These are phyloP conservation scores for Capsicum chinense DNA, from an alignment of 257 asterid species.

Conservation along the genomic window DNA sequence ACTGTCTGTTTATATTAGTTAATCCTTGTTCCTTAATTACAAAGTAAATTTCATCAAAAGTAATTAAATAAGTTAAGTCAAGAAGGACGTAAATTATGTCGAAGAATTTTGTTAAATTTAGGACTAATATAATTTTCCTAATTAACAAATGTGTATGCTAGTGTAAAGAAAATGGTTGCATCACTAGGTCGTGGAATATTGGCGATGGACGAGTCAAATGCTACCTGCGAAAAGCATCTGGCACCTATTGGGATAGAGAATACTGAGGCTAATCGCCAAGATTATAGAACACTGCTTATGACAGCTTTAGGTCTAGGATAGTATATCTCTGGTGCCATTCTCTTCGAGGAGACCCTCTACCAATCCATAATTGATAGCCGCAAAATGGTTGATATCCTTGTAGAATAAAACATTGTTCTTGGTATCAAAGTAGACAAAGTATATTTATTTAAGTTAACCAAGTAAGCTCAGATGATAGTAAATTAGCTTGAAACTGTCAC, in stretches of 20 bases:
- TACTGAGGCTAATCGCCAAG: constrained; percentile 3
- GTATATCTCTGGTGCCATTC: neutral
- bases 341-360: constrained; percentile 11
- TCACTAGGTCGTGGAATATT: constrained; percentile 41
- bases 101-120: neutral
- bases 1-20: no score
- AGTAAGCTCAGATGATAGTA: no score
- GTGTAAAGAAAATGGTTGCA: constrained; percentile 35
- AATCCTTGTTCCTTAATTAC: no score
- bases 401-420: constrained; percentile 37
- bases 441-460: neutral
- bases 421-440: constrained; percentile 38
- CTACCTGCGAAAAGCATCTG: neutral
- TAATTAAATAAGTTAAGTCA: neutral
- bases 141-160: neutral
- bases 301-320: constrained; percentile 32
- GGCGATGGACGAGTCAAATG: constrained; percentile 32
- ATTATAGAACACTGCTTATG: constrained; percentile 35
- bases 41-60: neutral
- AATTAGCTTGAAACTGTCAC: no score
- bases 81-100: neutral
- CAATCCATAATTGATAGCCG: constrained; percentile 28
- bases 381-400: constrained; percentile 37
- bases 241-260: neutral
- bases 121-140: neutral